Evolutionary conservation across 1,284 basidiomycete genomes (phyloP).

Genomic region (Melampsora americana): DNA sequence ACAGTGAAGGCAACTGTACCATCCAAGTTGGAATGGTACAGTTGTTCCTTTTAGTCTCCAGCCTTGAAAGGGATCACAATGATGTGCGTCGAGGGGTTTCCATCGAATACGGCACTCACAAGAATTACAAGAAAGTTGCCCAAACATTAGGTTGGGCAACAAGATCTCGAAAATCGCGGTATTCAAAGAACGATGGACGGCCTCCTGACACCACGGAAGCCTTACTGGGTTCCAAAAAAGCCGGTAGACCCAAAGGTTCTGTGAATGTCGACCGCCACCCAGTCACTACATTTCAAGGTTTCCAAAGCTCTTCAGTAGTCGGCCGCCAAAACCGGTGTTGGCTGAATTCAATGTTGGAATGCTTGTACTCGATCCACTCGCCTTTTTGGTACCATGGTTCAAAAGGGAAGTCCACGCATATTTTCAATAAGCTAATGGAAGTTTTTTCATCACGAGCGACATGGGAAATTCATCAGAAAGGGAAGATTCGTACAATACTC

Average conservation of each 20-base stretch:
- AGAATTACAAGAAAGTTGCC: neutral
- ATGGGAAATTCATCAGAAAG: no score
- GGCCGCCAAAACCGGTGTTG: no score
- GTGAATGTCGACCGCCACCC: neutral
- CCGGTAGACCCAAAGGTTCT: conserved; percentile 1
- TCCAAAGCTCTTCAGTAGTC: no score
- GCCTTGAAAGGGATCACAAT: conserved; percentile 7
- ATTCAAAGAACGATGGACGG: neutral
- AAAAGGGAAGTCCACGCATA: no score
- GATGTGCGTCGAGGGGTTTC: conserved; percentile 15
- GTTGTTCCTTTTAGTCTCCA: conserved; percentile 7
- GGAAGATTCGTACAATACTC: no score
- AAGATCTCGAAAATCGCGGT: neutral
- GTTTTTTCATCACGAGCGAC: no score
- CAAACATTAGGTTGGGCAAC: conserved; percentile 3
- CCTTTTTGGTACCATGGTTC: no score
- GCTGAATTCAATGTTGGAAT: no score
- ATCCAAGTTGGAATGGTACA: neutral
- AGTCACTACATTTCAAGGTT: neutral
- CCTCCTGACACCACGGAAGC: conserved; percentile 11
- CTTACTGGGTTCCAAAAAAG: neutral
- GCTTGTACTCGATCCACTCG: no score
- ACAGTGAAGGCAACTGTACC: neutral
- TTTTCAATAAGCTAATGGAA: no score
- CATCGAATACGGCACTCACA: neutral